These are phyloP conservation scores for Parvularia atlantis DNA, from an alignment of 78 protist genomes.

Conservation along the genomic window DNA sequence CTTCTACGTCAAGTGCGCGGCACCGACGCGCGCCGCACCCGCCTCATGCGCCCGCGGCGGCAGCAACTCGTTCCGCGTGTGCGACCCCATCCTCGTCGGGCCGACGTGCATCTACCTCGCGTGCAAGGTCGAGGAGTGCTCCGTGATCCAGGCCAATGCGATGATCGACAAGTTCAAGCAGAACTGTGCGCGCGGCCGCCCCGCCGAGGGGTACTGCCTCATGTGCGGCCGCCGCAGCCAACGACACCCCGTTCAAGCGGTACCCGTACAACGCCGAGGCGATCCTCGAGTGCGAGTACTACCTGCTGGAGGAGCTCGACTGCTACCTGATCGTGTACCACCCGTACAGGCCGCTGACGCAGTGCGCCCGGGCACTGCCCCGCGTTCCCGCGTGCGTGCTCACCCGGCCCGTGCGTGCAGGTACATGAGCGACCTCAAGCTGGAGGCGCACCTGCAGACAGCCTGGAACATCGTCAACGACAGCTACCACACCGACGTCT, in stretches of 20 bases:
- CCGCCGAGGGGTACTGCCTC: background rate
- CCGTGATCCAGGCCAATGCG: background rate
- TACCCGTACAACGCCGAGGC: background rate
- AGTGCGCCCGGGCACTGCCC: background rate
- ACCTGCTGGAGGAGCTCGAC: background rate
- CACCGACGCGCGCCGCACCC: too few relatives aligned
- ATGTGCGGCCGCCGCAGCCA: background rate
- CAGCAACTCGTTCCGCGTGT: background rate
- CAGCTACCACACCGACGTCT: slow-evolving; percentile 20
- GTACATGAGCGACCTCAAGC: background rate
- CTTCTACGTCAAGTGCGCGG: slow-evolving; percentile 12
- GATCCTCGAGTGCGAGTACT: slow-evolving; percentile 1
- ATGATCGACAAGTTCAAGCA: background rate
- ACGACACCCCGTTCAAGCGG: background rate
- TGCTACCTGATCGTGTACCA: background rate
- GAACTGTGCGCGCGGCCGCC: background rate
- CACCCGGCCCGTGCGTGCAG: too few relatives aligned
- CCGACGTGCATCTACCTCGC: slow-evolving; percentile 18
- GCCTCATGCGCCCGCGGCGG: too few relatives aligned
- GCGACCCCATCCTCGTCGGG: slow-evolving; percentile 2
- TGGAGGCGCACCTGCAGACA: background rate
- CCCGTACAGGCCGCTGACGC: background rate
- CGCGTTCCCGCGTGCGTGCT: too few relatives aligned
- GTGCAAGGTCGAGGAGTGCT: slow-evolving; percentile 25
- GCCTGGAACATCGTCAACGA: slow-evolving; percentile 26